Evolutionary conservation across 2,329 filamentous ascomycete genomes (phyloP).

Genomic region (Phialophora chinensis): DNA sequence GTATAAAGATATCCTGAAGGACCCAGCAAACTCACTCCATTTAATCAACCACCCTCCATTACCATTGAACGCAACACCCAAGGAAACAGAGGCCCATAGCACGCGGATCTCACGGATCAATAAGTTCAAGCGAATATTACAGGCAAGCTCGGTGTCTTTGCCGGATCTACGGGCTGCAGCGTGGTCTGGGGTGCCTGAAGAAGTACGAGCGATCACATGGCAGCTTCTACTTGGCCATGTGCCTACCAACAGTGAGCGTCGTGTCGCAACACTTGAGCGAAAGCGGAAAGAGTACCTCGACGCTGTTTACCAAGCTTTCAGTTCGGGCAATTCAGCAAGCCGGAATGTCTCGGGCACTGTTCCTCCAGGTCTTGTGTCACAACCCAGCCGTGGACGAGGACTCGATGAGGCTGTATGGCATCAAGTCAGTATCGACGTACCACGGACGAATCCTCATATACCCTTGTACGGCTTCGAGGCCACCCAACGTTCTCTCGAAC

Average conservation of each 20-base stretch:
- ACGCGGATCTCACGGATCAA: slow-evolving; percentile 93
- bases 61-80: slow-evolving; percentile 74
- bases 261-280: slow-evolving; percentile 85
- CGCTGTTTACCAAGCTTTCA: slow-evolving; percentile 75
- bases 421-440: slow-evolving; percentile 98
- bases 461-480: slow-evolving; percentile 95
- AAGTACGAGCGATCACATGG: slow-evolving; percentile 99
- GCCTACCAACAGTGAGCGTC: slow-evolving; percentile 92
- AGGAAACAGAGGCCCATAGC: slow-evolving; percentile 84
- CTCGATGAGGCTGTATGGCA: slow-evolving; percentile 99
- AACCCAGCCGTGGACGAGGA: slow-evolving; percentile 68
- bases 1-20: slow-evolving; percentile 91
- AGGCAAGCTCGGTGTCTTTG: slow-evolving; percentile 86
- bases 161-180: slow-evolving; percentile 82
- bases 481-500: slow-evolving; percentile 89
- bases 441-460: slow-evolving; percentile 93
- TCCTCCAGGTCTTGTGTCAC: slow-evolving; percentile 48
- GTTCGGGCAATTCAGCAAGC: slow-evolving; percentile 52
- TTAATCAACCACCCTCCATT: slow-evolving; percentile 86
- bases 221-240: slow-evolving; percentile 93
- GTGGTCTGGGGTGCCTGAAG: slow-evolving; percentile 93
- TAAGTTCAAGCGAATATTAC: slow-evolving; percentile 95
- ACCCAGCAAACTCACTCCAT: slow-evolving; percentile 91
- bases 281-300: slow-evolving; percentile 97
- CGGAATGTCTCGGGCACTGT: slow-evolving; percentile 41